A percentile compares a stretch with the other conserved stretches of the same genome.
Evolutionary conservation across 164 flowering plant species (phyloP).

Genomic region (Houttuynia cordata): DNA sequence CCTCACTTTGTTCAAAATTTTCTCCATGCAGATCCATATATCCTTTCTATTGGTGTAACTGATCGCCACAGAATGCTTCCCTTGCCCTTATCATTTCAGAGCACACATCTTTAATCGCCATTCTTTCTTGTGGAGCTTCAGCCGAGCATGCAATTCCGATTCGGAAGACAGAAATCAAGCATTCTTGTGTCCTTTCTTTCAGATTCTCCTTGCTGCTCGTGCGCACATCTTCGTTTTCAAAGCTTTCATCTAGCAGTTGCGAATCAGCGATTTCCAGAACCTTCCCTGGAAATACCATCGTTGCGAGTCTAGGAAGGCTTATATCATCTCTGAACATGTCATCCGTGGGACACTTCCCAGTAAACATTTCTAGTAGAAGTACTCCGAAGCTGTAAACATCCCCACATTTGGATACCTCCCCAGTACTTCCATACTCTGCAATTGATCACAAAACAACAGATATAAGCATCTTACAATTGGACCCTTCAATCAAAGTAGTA

Average conservation of each 20-base stretch:
- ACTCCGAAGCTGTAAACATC: conserved; percentile 13
- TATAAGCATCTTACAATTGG: no score
- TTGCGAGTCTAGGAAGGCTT: conserved; percentile 12
- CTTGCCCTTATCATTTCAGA: background rate
- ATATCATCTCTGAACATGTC: conserved; percentile 18
- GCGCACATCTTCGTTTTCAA: background rate
- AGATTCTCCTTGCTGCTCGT: no score
- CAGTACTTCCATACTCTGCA: conserved; percentile 13
- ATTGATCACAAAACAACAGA: background rate
- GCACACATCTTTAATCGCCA: conserved; percentile 3
- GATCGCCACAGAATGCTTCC: background rate
- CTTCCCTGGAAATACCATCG: conserved; percentile 14
- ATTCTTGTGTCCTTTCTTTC: background rate
- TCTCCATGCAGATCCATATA: no score
- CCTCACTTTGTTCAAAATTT: no score
- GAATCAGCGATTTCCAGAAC: conserved; percentile 22
- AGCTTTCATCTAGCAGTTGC: background rate
- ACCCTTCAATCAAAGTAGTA: no score
- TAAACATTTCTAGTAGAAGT: conserved; percentile 12
- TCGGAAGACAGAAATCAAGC: background rate
- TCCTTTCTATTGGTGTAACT: no score
- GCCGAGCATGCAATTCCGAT: conserved; percentile 6
- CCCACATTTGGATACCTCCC: conserved; percentile 7
- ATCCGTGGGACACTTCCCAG: conserved; percentile 9
- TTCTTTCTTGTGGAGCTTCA: background rate